Percentiles rank a stretch among this genome's conserved stretches.
Conservation (phyloP, 2,329 filamentous ascomycete species). For the Colletotrichum kahawae region DNA sequence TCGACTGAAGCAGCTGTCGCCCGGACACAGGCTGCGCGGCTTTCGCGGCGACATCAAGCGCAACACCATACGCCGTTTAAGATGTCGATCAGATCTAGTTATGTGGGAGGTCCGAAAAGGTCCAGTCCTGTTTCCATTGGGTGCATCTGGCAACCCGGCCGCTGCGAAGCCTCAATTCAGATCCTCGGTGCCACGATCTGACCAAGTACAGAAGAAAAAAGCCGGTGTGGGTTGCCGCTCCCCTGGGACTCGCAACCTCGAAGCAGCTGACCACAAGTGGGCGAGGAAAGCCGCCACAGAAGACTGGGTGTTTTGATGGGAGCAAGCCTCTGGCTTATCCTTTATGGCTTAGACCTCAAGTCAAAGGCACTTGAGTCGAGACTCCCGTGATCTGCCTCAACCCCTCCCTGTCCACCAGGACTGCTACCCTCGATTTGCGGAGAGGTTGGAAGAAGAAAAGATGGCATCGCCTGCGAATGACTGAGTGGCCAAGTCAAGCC, state of each 20-base stretch:
- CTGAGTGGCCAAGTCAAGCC: conserved; percentile 4
- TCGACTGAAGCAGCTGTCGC: neutral
- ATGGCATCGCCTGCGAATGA: neutral
- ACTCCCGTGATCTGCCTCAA: conserved; percentile 7
- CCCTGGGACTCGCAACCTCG: neutral
- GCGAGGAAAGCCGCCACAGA: neutral
- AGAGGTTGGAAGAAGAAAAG: conserved; percentile 18
- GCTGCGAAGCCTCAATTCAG: conserved; percentile 1
- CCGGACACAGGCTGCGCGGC: neutral
- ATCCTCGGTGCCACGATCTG: conserved; percentile 16
- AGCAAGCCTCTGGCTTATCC: neutral
- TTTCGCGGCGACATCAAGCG: neutral
- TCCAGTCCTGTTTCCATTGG: neutral
- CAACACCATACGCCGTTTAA: neutral
- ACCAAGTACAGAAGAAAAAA: neutral
- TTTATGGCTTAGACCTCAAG: neutral
- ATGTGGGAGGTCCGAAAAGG: neutral
- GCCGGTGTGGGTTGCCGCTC: neutral
- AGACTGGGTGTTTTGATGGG: neutral
- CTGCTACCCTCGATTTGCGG: conserved; percentile 20
- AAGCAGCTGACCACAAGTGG: neutral
- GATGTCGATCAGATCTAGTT: neutral
- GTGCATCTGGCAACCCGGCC: neutral
- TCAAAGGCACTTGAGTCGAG: neutral
- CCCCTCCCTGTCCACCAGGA: conserved; percentile 16